Conservation (phyloP, 2,329 filamentous ascomycete species). For the Xylariales sp. region DNA sequence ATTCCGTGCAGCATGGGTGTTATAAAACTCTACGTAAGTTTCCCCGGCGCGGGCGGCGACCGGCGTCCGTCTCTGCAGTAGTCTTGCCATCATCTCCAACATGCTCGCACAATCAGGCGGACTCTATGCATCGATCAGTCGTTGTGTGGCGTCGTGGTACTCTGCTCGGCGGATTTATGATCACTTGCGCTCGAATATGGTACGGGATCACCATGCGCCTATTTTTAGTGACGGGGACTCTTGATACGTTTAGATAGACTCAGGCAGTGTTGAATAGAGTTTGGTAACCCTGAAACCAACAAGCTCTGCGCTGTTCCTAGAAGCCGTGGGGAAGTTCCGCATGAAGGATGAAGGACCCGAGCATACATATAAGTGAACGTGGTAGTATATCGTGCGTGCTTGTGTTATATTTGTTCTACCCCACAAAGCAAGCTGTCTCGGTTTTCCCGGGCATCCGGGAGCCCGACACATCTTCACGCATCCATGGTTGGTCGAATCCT, state of each 20-base stretch:
- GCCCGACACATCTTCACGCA: background rate
- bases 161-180: background rate
- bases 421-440: background rate
- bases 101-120: background rate
- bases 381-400: background rate
- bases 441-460: no score
- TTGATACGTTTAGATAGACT: background rate
- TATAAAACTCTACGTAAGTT: conserved; percentile 10
- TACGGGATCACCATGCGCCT: background rate
- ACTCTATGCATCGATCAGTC: background rate
- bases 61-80: background rate
- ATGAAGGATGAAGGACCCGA: background rate
- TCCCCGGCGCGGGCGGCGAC: background rate
- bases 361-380: background rate
- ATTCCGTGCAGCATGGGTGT: background rate
- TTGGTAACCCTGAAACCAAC: background rate
- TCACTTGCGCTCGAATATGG: background rate
- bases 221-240: background rate
- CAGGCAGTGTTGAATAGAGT: background rate
- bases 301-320: background rate
- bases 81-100: background rate
- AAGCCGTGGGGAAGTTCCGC: background rate
- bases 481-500: background rate
- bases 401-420: background rate
- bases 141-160: background rate